Evolutionary conservation across 2,329 filamentous ascomycete genomes (phyloP).

Genomic region (Coniella lustricola): DNA sequence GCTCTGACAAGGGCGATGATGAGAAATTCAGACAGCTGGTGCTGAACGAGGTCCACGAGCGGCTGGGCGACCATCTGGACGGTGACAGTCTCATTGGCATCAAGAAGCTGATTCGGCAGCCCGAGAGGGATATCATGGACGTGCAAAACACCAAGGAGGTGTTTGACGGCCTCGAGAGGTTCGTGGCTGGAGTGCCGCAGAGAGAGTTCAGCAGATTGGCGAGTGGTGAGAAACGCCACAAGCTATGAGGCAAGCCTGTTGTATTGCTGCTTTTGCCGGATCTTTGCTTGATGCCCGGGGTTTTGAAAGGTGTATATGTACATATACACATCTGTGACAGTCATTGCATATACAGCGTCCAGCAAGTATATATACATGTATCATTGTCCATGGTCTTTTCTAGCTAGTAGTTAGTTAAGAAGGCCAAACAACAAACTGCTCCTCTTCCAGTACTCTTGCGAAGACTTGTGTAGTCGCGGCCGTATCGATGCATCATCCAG

Average conservation of each 20-base stretch:
- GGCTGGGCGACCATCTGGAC: constrained; percentile 72
- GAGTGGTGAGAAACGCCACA: constrained; percentile 86
- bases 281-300: no score
- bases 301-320: background rate
- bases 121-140: constrained; percentile 67
- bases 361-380: no score
- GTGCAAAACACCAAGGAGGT: constrained; percentile 75
- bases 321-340: no score
- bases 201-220: constrained; percentile 83
- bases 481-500: constrained; percentile 42
- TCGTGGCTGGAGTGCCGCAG: constrained; percentile 74
- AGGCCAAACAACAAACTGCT: constrained; percentile 78
- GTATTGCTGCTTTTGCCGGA: background rate
- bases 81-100: constrained; percentile 74
- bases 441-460: constrained; percentile 75
- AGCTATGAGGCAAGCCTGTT: constrained; percentile 50
- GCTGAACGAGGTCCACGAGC: constrained; percentile 71
- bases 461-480: constrained; percentile 52
- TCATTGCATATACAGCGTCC: no score
- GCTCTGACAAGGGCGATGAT: constrained; percentile 51
- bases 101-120: constrained; percentile 73
- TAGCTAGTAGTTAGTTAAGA: constrained; percentile 50
- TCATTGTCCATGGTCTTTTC: background rate
- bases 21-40: constrained; percentile 66
- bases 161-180: constrained; percentile 76